phyloP scores from a whole-genome alignment of 371 early-diverging fungal genomes.

The Lichtheimia ornata region DNA sequence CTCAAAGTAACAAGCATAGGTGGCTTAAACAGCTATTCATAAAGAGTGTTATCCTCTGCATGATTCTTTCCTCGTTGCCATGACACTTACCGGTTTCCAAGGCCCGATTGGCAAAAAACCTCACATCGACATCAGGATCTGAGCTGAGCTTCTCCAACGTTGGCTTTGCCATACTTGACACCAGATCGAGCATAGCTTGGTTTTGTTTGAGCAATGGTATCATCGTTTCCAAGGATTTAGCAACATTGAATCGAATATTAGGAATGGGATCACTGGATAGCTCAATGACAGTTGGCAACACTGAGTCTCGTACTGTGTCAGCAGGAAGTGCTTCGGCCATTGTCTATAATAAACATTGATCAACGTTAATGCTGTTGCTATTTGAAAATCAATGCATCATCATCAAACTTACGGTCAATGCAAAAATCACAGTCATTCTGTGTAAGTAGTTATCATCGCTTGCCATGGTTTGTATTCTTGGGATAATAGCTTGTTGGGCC shows the following conservation, averaged over 20 bases:
- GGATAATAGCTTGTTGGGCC: constrained; percentile 21
- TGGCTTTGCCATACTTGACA: constrained; percentile 75
- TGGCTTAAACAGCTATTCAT: not conserved
- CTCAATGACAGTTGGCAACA: constrained; percentile 86
- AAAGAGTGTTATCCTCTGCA: not conserved
- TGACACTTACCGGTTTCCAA: constrained; percentile 37
- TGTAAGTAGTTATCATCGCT: constrained; percentile 89
- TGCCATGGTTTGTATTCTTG: constrained; percentile 63
- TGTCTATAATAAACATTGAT: constrained; percentile 49
- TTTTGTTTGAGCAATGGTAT: constrained; percentile 76
- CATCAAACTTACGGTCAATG: constrained; percentile 73
- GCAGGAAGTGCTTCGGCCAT: constrained; percentile 88
- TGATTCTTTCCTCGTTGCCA: too few species aligned
- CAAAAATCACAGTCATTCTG: constrained; percentile 96
- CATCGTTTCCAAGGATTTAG: constrained; percentile 90
- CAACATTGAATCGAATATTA: constrained; percentile 98
- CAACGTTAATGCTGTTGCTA: not conserved
- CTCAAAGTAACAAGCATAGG: not conserved
- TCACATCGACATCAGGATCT: constrained; percentile 93
- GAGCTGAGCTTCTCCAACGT: constrained; percentile 80
- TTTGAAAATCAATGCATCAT: not conserved
- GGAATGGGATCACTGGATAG: constrained; percentile 95
- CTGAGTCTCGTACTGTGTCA: constrained; percentile 84
- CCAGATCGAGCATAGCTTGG: constrained; percentile 61
- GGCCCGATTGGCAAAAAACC: constrained; percentile 88